Evolutionary conservation across 2,329 filamentous ascomycete species (phyloP).

Genomic region (Mollisiaceae sp.): DNA sequence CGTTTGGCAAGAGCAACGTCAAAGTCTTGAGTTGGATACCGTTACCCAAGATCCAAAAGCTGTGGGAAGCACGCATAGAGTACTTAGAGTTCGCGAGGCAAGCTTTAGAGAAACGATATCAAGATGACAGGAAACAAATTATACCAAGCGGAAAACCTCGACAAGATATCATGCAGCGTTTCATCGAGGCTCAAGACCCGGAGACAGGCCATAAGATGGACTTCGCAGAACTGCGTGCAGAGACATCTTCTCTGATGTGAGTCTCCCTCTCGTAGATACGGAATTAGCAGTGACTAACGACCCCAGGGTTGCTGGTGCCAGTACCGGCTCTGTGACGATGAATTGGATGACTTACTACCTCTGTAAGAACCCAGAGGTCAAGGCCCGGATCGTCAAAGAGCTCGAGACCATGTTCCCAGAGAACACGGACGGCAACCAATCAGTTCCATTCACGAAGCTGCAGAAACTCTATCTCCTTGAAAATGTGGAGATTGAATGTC

Average conservation of each 20-base stretch:
- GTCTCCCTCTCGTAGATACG: background rate
- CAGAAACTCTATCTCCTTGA: slow-evolving; percentile 24
- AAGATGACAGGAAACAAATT: slow-evolving; percentile 20
- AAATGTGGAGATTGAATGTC: slow-evolving; percentile 23
- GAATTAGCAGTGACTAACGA: background rate
- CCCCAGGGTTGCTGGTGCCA: slow-evolving; percentile 26
- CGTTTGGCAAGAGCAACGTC: slow-evolving; percentile 26
- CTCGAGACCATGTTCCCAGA: slow-evolving; percentile 22
- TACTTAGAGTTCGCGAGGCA: slow-evolving; percentile 23
- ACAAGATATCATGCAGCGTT: slow-evolving; percentile 30
- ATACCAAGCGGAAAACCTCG: slow-evolving; percentile 19
- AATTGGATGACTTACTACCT: slow-evolving; percentile 28
- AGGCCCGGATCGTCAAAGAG: slow-evolving; percentile 15
- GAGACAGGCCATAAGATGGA: slow-evolving; percentile 27
- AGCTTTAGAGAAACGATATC: slow-evolving; percentile 25
- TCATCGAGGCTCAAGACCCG: slow-evolving; percentile 26
- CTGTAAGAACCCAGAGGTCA: slow-evolving; percentile 24
- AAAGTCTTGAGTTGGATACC: slow-evolving; percentile 24
- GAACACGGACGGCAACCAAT: slow-evolving; percentile 11
- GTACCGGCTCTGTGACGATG: slow-evolving; percentile 25
- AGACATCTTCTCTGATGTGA: slow-evolving; percentile 28
- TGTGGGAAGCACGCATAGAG: slow-evolving; percentile 23
- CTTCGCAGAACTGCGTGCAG: slow-evolving; percentile 24
- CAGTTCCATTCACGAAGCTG: slow-evolving; percentile 21
- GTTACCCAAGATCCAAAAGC: slow-evolving; percentile 21